These are phyloP conservation scores for Acidiella bohemica DNA, from an alignment of 495 filamentous ascomycete genomes.

Conservation along the genomic window DNA sequence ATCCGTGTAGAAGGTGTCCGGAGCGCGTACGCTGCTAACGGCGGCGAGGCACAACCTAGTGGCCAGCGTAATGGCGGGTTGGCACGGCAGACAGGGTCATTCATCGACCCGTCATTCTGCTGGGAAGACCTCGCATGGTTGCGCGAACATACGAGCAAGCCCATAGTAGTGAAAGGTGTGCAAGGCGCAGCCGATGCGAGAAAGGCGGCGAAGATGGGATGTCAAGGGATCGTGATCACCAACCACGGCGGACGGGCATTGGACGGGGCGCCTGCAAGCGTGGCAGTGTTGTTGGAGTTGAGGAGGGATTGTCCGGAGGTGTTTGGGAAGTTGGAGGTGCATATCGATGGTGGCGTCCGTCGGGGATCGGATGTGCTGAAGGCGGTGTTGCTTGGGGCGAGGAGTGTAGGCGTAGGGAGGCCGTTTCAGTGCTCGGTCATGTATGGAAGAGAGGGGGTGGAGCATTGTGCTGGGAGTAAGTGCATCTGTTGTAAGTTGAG, in stretches of 20 bases:
- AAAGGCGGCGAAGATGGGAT: conserved; percentile 39
- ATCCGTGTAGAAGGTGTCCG: conserved; percentile 39
- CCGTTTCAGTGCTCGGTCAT: conserved; percentile 19
- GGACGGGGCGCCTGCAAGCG: conserved; percentile 46
- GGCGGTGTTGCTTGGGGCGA: conserved; percentile 18
- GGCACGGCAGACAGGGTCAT: conserved; percentile 56
- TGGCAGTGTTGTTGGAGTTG: conserved; percentile 52
- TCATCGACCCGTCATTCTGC: conserved; percentile 40
- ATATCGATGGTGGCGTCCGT: conserved; percentile 40
- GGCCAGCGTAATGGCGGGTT: conserved; percentile 59
- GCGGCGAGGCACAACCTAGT: conserved; percentile 42
- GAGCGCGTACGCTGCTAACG: conserved; percentile 41
- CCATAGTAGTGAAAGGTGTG: conserved; percentile 52
- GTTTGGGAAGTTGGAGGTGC: conserved; percentile 49
- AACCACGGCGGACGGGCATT: conserved; percentile 62
- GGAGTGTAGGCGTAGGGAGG: conserved; percentile 20
- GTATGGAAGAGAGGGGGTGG: conserved; percentile 21
- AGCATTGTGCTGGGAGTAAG: conserved; percentile 15
- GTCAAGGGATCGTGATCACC: conserved; percentile 46
- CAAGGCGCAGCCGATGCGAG: conserved; percentile 48
- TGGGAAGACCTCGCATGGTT: conserved; percentile 39
- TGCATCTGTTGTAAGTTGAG: no score
- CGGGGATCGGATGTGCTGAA: conserved; percentile 21
- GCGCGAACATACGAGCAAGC: conserved; percentile 29
- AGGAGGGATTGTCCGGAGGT: conserved; percentile 45